phyloP scores from a whole-genome alignment of 2,329 filamentous ascomycete species.

The Grosmannia penicillata region DNA sequence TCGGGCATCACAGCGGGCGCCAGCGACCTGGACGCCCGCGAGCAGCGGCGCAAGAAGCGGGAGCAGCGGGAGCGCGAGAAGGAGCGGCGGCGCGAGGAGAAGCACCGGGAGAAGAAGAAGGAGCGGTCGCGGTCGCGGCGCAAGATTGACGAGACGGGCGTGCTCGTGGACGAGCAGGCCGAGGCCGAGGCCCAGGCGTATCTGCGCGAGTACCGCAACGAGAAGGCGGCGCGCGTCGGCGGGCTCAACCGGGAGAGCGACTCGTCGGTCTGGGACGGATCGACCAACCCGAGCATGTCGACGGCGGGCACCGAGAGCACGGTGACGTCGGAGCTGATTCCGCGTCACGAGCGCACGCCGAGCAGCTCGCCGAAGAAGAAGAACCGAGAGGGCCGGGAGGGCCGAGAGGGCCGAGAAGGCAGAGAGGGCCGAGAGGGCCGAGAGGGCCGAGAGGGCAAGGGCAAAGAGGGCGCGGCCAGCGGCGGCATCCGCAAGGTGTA shows the following conservation, averaged over 20 bases:
- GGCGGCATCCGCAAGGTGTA: slow-evolving; percentile 47
- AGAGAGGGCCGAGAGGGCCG: no score
- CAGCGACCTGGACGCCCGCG: slow-evolving; percentile 38
- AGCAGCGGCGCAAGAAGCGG: slow-evolving; percentile 34
- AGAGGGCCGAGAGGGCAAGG: no score
- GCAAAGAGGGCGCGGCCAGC: slow-evolving; percentile 4
- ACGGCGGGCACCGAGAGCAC: slow-evolving; percentile 16
- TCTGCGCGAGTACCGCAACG: slow-evolving; percentile 70
- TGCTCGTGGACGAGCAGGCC: slow-evolving; percentile 47
- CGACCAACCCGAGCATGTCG: slow-evolving; percentile 50
- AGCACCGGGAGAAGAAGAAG: slow-evolving; percentile 16
- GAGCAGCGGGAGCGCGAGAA: slow-evolving; percentile 38
- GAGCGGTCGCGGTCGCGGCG: slow-evolving; percentile 22
- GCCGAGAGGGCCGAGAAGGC: no score
- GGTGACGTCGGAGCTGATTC: slow-evolving; percentile 48
- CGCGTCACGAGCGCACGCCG: slow-evolving; percentile 40
- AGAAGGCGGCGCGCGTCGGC: slow-evolving; percentile 74
- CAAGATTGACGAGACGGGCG: slow-evolving; percentile 41
- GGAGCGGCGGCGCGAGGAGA: slow-evolving; percentile 21
- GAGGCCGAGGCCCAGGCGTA: slow-evolving; percentile 52
- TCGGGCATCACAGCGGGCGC: slow-evolving; percentile 44
- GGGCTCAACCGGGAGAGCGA: slow-evolving; percentile 76
- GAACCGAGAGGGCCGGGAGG: slow-evolving; percentile 1
- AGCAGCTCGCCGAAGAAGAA: slow-evolving; percentile 37
- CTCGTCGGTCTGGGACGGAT: slow-evolving; percentile 65